Percentiles rank a stretch among this genome's conserved stretches.
Evolutionary conservation across 768 basidiomycete species (phyloP).

Genomic region (Kwoniella dendrophila): DNA sequence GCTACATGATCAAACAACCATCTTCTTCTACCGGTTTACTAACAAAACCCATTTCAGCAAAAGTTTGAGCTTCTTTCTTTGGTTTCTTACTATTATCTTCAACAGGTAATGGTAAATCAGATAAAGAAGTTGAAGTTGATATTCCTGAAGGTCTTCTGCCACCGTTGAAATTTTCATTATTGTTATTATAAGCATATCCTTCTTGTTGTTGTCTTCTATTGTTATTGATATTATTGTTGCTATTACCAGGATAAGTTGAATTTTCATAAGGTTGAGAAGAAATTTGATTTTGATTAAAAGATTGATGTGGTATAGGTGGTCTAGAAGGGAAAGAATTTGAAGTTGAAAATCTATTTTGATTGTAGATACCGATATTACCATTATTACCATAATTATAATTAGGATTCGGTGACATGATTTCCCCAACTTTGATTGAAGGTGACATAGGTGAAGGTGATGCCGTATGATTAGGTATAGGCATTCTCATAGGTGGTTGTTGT

Average conservation of each 20-base stretch:
- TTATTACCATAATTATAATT: slow-evolving; percentile 4
- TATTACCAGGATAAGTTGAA: slow-evolving; percentile 10
- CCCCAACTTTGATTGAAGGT: slow-evolving; percentile 21
- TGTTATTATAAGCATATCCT: not conserved
- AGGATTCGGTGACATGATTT: slow-evolving; percentile 32
- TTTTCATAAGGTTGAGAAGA: too few relatives aligned
- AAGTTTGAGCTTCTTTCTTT: slow-evolving; percentile 68
- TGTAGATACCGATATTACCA: too few relatives aligned
- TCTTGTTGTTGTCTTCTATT: slow-evolving; percentile 9
- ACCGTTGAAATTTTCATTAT: too few relatives aligned
- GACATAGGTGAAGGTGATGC: slow-evolving; percentile 7
- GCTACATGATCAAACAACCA: slow-evolving; percentile 82
- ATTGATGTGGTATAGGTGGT: slow-evolving; percentile 21
- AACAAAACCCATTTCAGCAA: slow-evolving; percentile 91
- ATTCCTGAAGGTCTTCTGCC: slow-evolving; percentile 3
- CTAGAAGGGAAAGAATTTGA: slow-evolving; percentile 17
- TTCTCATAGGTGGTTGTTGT: slow-evolving; percentile 8
- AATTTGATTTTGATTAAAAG: slow-evolving; percentile 19
- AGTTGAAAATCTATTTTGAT: too few relatives aligned
- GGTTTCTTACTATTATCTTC: slow-evolving; percentile 22
- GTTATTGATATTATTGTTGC: not conserved
- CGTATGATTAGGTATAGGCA: not conserved
- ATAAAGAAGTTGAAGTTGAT: slow-evolving; percentile 11
- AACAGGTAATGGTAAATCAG: slow-evolving; percentile 17
- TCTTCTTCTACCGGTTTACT: slow-evolving; percentile 76